Evolutionary conservation across 345 rosid genomes (phyloP).

Genomic region (Hibiscus trionum): DNA sequence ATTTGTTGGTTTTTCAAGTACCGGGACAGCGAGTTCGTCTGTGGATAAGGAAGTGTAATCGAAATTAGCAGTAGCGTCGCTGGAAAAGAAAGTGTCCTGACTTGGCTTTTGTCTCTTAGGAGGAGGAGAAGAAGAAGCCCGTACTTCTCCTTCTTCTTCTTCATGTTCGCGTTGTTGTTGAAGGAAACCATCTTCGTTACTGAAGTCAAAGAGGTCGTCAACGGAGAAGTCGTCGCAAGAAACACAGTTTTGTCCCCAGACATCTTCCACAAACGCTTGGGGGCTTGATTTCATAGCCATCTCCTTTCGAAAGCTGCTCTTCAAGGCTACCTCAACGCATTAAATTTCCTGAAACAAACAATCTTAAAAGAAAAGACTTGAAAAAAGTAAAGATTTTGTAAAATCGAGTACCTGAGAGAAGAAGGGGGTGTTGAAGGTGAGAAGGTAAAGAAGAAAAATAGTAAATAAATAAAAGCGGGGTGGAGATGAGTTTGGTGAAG

Average conservation of each 20-base stretch:
- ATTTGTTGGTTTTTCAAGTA: slow-evolving; percentile 11
- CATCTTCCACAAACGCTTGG: slow-evolving; percentile 30
- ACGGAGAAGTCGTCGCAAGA: slow-evolving; percentile 60
- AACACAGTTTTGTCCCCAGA: slow-evolving; percentile 29
- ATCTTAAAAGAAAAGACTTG: background rate
- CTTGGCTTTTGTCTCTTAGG: slow-evolving; percentile 11
- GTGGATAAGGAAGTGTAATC: slow-evolving; percentile 41
- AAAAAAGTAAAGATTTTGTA: background rate
- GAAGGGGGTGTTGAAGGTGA: slow-evolving; percentile 7
- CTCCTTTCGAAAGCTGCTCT: slow-evolving; percentile 53
- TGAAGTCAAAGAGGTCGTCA: slow-evolving; percentile 75
- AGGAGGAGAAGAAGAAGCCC: slow-evolving; percentile 15
- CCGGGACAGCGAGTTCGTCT: slow-evolving; percentile 63
- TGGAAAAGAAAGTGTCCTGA: slow-evolving; percentile 12
- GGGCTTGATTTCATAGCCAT: slow-evolving; percentile 37
- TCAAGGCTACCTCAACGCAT: slow-evolving; percentile 60
- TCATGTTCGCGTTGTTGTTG: slow-evolving; percentile 23
- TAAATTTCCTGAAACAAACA: slow-evolving; percentile 37
- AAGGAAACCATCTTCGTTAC: slow-evolving; percentile 47
- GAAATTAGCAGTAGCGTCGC: slow-evolving; percentile 11
- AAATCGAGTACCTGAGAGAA: slow-evolving; percentile 21
- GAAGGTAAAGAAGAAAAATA: slow-evolving; percentile 12
- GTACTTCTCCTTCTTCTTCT: slow-evolving; percentile 4
- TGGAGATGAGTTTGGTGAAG: slow-evolving; percentile 62
- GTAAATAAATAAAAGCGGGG: slow-evolving; percentile 8